These are phyloP conservation scores for Cutaneotrichosporon sp. DNA, from an alignment of 1,284 basidiomycete species.

Conservation along the genomic window DNA sequence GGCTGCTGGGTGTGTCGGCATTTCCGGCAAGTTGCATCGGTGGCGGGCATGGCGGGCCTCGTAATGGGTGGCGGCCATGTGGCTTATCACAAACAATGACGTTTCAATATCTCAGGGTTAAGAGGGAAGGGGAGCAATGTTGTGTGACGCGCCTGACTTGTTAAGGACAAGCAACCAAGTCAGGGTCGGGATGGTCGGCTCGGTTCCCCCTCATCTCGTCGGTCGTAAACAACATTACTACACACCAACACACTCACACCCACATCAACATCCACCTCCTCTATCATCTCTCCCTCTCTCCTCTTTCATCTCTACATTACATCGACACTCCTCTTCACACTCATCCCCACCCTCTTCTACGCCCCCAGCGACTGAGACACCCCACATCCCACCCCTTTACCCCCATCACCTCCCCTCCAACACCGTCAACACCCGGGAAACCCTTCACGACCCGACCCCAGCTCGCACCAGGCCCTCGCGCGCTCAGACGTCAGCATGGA, in stretches of 20 bases:
- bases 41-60: not conserved
- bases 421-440: not conserved
- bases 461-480: conserved; percentile 1
- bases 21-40: not conserved
- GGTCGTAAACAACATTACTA: conserved; percentile 11
- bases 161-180: not conserved
- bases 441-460: not conserved
- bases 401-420: not conserved
- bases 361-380: not conserved
- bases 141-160: conserved; percentile 4
- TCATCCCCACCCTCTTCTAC: not conserved
- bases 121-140: not conserved
- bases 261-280: conserved; percentile 3
- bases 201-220: not conserved
- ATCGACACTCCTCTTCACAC: not conserved
- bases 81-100: conserved; percentile 12
- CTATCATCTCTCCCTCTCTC: not conserved
- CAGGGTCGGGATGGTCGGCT: not conserved
- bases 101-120: conserved; percentile 9
- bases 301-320: not conserved
- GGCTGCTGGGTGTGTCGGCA: too few species aligned
- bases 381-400: not conserved
- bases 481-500: conserved; percentile 37
- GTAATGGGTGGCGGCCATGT: too few species aligned
- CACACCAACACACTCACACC: too few species aligned